A percentile compares a stretch with the other conserved stretches of the same genome.
phyloP scores from a whole-genome alignment of 441 rosid genomes.

The Adansonia madagascariensis region DNA sequence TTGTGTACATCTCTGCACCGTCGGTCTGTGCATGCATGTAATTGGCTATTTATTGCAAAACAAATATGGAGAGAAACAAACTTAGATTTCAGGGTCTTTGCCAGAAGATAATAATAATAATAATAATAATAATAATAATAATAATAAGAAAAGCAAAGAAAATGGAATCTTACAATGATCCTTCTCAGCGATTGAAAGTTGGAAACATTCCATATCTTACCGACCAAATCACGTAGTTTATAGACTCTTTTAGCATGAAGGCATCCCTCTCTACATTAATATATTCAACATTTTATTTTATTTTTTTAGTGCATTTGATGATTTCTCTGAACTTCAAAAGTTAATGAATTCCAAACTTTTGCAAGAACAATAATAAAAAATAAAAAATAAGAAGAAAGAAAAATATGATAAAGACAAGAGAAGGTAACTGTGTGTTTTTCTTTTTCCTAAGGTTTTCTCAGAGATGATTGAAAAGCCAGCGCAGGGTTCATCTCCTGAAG shows the following conservation, averaged over 20 bases:
- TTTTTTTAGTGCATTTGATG: background rate
- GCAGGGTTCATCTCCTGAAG: constrained; percentile 46
- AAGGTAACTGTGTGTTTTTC: background rate
- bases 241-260: background rate
- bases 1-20: constrained; percentile 35
- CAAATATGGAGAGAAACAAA: constrained; percentile 21
- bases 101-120: background rate
- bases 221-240: constrained; percentile 23
- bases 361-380: background rate
- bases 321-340: background rate
- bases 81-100: constrained; percentile 28
- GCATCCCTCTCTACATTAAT: background rate
- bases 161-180: constrained; percentile 32
- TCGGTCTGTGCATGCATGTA: constrained; percentile 38
- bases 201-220: constrained; percentile 27
- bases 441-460: background rate
- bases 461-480: constrained; percentile 34
- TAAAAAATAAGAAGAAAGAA: background rate
- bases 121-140: too few relatives aligned
- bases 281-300: background rate
- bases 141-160: constrained; percentile 17
- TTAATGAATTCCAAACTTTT: background rate
- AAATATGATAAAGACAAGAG: background rate
- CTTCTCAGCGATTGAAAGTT: background rate
- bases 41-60: constrained; percentile 38